A percentile compares a stretch with the other conserved stretches of the same genome.
These are phyloP conservation scores for Teratosphaeria epicoccoides DNA, from an alignment of 2,329 filamentous ascomycete species.

Conservation along the genomic window DNA sequence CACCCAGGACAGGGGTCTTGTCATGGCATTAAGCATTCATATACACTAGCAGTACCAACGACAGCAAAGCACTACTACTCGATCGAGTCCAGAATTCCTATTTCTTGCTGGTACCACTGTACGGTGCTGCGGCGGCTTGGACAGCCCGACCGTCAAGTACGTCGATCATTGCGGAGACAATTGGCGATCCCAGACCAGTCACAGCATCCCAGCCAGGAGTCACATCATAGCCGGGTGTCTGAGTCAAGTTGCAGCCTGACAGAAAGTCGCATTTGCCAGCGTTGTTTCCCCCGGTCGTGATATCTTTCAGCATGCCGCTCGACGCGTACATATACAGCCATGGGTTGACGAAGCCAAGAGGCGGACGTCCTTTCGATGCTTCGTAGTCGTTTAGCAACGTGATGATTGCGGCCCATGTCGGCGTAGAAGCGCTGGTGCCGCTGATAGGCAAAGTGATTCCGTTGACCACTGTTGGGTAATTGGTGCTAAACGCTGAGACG, in stretches of 20 bases:
- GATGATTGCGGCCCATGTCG: constrained; percentile 43
- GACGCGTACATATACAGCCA: constrained; percentile 25
- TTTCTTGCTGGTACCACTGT: not conserved
- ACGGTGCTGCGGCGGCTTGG: not conserved
- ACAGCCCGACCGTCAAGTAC: not conserved
- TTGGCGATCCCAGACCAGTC: constrained; percentile 20
- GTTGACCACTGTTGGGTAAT: constrained; percentile 28
- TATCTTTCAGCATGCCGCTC: constrained; percentile 40
- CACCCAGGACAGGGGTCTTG: not conserved
- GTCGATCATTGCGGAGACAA: constrained; percentile 12
- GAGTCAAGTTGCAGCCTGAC: constrained; percentile 6
- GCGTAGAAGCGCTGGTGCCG: constrained; percentile 44
- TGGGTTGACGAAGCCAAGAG: constrained; percentile 14
- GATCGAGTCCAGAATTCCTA: not conserved
- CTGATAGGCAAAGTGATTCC: constrained; percentile 24
- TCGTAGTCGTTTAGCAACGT: constrained; percentile 32
- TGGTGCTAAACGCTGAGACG: constrained; percentile 36
- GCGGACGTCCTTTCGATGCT: constrained; percentile 9
- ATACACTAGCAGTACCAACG: not conserved
- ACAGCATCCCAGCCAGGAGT: constrained; percentile 15
- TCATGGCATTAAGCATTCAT: not conserved
- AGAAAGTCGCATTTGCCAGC: constrained; percentile 9
- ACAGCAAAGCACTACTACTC: not conserved
- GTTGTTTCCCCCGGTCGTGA: constrained; percentile 26
- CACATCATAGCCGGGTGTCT: constrained; percentile 11